phyloP scores from a whole-genome alignment of 2,329 filamentous ascomycete genomes.

The Epichloe hybrida region DNA sequence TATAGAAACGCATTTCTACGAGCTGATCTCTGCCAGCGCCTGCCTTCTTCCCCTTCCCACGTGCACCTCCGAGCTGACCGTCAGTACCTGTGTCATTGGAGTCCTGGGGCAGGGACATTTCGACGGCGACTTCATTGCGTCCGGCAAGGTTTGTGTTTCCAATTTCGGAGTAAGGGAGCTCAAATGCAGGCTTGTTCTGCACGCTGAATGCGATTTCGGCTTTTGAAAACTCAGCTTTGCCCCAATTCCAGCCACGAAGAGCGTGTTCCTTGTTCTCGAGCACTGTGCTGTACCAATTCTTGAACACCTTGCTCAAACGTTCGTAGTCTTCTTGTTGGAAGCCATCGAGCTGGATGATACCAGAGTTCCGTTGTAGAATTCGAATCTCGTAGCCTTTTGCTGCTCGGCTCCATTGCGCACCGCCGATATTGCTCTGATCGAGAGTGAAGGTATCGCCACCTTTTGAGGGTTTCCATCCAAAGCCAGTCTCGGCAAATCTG shows the following conservation, averaged over 20 bases:
- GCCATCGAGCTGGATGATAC: constrained; percentile 85
- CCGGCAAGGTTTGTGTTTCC: constrained; percentile 95
- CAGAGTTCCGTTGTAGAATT: constrained; percentile 70
- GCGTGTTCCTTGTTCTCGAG: constrained; percentile 91
- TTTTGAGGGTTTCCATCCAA: constrained; percentile 85
- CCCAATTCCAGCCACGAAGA: constrained; percentile 97
- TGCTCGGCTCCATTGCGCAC: constrained; percentile 88
- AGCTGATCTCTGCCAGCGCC: constrained; percentile 83
- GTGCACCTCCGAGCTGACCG: constrained; percentile 58
- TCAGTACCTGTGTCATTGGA: constrained; percentile 61
- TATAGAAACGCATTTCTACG: constrained; percentile 98
- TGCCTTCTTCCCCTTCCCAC: constrained; percentile 72
- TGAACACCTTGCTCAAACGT: constrained; percentile 82
- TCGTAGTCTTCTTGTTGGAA: constrained; percentile 94
- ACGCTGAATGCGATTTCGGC: constrained; percentile 94
- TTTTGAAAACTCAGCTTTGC: constrained; percentile 93
- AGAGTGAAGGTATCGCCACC: constrained; percentile 90
- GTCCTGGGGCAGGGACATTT: constrained; percentile 69
- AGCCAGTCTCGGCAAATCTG: constrained; percentile 83
- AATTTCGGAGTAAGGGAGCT: constrained; percentile 93
- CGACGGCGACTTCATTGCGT: constrained; percentile 93
- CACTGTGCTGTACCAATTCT: constrained; percentile 92
- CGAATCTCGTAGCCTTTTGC: constrained; percentile 89
- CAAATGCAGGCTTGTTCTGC: constrained; percentile 90
- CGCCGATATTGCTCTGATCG: constrained; percentile 70